Evolutionary conservation across 1,139 yeast species (phyloP).

Genomic region (Taphrina sp.): DNA sequence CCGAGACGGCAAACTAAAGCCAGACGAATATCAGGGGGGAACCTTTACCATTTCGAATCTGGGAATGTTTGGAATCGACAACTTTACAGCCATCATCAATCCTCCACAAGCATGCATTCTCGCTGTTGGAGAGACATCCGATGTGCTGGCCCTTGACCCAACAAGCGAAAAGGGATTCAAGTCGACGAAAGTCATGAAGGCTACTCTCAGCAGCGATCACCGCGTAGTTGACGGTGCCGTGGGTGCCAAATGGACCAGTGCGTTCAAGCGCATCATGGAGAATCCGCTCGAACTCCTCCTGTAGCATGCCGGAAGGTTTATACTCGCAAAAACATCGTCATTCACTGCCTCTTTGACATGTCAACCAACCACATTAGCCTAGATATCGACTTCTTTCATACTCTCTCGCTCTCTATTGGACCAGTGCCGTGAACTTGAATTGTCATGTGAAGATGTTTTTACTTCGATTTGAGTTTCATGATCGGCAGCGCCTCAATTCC

Average conservation of each 20-base stretch:
- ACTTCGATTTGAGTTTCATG: no score
- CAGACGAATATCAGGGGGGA: slow-evolving; percentile 99
- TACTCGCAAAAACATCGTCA: no score
- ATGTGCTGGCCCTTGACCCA: slow-evolving; percentile 89
- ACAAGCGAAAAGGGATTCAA: slow-evolving; percentile 88
- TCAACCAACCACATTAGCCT: no score
- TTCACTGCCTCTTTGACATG: no score
- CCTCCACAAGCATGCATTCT: slow-evolving; percentile 95
- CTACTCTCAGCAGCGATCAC: slow-evolving; percentile 97
- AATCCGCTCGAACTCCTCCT: slow-evolving; percentile 92
- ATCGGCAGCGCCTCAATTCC: no score
- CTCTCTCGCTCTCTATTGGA: no score
- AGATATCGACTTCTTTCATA: no score
- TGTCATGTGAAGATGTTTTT: no score
- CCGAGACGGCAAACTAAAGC: slow-evolving; percentile 82
- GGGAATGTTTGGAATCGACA: slow-evolving; percentile 92
- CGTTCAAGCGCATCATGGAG: slow-evolving; percentile 84
- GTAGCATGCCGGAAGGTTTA: no score
- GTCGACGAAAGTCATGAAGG: slow-evolving; percentile 83
- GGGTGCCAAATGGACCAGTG: slow-evolving; percentile 95
- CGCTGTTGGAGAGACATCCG: slow-evolving; percentile 90
- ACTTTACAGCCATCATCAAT: slow-evolving; percentile 94
- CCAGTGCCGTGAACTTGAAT: no score
- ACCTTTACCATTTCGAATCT: slow-evolving; percentile 96
- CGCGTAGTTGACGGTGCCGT: slow-evolving; percentile 96